A percentile compares a stretch with the other conserved stretches of the same genome.
These are phyloP conservation scores for Malus fusca DNA, from an alignment of 306 rosid species.

Conservation along the genomic window DNA sequence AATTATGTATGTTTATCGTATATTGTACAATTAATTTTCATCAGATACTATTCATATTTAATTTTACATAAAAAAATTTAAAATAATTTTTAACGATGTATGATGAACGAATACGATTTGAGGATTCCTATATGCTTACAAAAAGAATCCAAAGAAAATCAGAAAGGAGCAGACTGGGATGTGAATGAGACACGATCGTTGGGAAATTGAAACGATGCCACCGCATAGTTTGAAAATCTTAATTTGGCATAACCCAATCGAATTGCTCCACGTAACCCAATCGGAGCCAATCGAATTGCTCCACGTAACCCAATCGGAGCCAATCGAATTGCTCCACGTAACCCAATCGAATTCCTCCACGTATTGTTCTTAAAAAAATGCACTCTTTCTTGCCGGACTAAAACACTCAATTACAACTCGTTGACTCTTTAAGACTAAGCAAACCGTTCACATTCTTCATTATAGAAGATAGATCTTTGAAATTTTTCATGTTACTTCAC, in stretches of 20 bases:
- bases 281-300: no score
- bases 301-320: no score
- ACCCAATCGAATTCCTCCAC: background rate
- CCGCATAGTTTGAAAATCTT: background rate
- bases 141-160: no score
- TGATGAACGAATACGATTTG: no score
- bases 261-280: background rate
- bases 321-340: background rate
- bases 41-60: no score
- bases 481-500: no score
- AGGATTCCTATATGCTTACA: no score
- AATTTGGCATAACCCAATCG: background rate
- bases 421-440: background rate
- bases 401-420: background rate
- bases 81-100: no score
- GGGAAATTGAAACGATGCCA: background rate
- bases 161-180: background rate
- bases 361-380: background rate
- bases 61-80: no score
- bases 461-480: no score
- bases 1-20: rapidly evolving
- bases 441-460: background rate
- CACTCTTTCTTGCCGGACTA: background rate
- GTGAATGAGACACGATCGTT: background rate
- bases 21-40: rapidly evolving